Evolutionary conservation across 192 early-diverging fungal species (phyloP), one percentile per base, ranked within the genome.

Genomic region (Coemansia sp.): DNA sequence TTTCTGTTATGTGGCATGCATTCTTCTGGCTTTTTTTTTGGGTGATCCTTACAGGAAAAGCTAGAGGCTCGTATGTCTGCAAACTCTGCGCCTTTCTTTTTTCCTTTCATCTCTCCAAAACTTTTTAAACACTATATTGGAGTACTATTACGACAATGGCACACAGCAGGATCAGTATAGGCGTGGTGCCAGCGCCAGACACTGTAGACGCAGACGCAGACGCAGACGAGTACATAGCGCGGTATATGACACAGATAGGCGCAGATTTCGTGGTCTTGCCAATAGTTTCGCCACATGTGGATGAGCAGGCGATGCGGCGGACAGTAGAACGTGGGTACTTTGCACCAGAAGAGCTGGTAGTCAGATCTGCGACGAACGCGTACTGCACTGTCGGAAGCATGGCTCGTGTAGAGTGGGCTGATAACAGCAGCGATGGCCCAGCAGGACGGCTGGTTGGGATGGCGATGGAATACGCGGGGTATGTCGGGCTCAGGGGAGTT

Each of bases 191-290:
- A 2, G 12, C 49, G 20, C 29, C 21, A 7, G 31, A 29, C 7
- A 10, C 56, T 7, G 57, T 68, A 7, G 31, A 29, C 7, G 7
- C 56, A 6, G 57, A 66, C 18, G 39, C 29, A 1, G 82, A 84
- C 28, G 65, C 70, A 25, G 69, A 75, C 39, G 45, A 20, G 7
- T 79, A 61, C 56, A 63, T 72, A 13, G 23, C 34, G 1, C 55
- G 34, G 20, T 56, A 21, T 30, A 66, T 72, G 65, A 40, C 35
- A 5, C 61, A 33, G 39, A 45, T 39, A 16, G 61, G 60, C 25
- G 78, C 72, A 0, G 78, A 80, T 59, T 80, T 80, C 68, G 62
- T 58, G 13, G 42, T 75, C 6, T 34, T 80, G 30, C 64, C 64
- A 2, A 60, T 77, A 34, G 34, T 66, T 1, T 37, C 52, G 25